phyloP scores from a whole-genome alignment of 345 rosid species.

The Psidium friedrichsthalianum region DNA sequence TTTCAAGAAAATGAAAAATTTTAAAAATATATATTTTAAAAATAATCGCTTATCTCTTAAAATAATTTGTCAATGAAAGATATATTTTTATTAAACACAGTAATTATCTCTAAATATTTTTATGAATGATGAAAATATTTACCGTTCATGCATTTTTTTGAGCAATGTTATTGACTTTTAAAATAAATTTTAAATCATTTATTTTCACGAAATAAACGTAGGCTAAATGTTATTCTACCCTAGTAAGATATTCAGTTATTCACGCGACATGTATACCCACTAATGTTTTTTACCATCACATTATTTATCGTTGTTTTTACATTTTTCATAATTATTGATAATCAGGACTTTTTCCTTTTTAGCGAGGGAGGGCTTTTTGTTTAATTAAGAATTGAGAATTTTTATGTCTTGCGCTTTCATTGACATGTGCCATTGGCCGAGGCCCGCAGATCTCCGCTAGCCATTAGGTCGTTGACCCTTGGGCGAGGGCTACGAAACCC shows the following conservation, averaged over 20 bases:
- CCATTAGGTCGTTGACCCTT: not conserved
- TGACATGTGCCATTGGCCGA: not conserved
- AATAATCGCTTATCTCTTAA: too few species aligned
- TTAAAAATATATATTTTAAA: too few species aligned
- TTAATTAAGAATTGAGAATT: not conserved
- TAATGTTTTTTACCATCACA: not conserved
- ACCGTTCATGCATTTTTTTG: too few species aligned
- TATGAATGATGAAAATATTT: too few species aligned
- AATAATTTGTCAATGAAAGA: too few species aligned
- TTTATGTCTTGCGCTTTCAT: not conserved
- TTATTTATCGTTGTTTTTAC: not conserved
- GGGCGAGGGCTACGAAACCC: not conserved
- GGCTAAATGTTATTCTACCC: not conserved
- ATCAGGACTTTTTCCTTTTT: not conserved
- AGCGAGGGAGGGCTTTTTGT: not conserved
- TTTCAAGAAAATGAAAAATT: too few species aligned
- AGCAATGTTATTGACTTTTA: too few species aligned
- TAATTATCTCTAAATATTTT: too few species aligned
- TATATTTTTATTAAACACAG: too few species aligned
- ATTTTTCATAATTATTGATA: not conserved
- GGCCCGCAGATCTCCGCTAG: accelerated
- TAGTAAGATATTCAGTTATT: not conserved
- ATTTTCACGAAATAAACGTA: too few species aligned
- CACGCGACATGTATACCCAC: not conserved
- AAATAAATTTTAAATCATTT: too few species aligned